phyloP scores from a whole-genome alignment of 176 grass and related monocot species.

The Aegilops speltoides region DNA sequence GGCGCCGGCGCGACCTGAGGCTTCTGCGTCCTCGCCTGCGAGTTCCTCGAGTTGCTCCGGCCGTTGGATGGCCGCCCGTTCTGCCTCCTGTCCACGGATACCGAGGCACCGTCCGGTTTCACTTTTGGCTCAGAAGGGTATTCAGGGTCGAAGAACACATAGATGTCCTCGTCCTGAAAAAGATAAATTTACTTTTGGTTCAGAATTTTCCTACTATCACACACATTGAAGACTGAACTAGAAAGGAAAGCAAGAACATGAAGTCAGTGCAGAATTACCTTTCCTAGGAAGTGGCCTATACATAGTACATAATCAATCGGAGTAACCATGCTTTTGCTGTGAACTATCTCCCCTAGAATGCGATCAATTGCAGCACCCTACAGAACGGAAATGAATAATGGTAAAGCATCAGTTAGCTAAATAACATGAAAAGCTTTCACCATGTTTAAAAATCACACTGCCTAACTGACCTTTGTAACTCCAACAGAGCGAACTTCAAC shows the following conservation, averaged over 20 bases:
- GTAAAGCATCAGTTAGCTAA: constrained; percentile 18
- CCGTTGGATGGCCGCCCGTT: constrained; percentile 60
- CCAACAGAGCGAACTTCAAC: constrained; percentile 98
- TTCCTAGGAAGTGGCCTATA: constrained; percentile 92
- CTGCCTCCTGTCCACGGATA: constrained; percentile 48
- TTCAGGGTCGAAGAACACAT: constrained; percentile 96
- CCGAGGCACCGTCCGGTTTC: constrained; percentile 59
- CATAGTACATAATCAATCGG: constrained; percentile 98
- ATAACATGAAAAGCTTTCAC: constrained; percentile 19
- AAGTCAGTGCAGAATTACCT: constrained; percentile 56
- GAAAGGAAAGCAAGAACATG: neutral
- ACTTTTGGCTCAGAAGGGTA: constrained; percentile 80
- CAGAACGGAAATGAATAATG: constrained; percentile 22
- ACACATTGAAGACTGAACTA: neutral
- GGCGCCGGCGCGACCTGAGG: constrained; percentile 19
- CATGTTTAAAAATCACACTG: constrained; percentile 10
- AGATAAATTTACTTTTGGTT: neutral
- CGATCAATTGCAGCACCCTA: constrained; percentile 98
- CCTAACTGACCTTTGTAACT: constrained; percentile 80
- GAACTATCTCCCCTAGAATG: constrained; percentile 95
- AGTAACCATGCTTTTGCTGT: constrained; percentile 95
- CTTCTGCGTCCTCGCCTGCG: constrained; percentile 52
- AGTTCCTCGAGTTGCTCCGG: constrained; percentile 58
- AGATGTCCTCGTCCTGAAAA: constrained; percentile 93
- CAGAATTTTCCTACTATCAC: neutral